Conservation (phyloP, 108 stramenopile species). For the Skeletonema menzelii region DNA sequence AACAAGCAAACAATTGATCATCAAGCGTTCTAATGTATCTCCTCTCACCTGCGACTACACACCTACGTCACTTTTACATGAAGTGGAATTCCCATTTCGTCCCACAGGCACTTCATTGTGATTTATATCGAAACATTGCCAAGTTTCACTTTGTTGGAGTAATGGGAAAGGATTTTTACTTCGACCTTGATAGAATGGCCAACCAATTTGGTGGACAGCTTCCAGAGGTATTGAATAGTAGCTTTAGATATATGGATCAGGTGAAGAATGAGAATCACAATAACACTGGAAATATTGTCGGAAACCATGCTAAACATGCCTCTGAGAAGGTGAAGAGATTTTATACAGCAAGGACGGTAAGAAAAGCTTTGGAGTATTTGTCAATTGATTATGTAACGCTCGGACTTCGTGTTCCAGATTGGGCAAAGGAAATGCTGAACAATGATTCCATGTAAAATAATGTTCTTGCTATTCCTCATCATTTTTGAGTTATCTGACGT, state of each 20-base stretch:
- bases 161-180: constrained; percentile 53
- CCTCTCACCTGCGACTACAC: neutral
- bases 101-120: constrained; percentile 53
- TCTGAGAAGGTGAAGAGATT: constrained; percentile 39
- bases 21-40: neutral
- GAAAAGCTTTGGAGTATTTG: constrained; percentile 57
- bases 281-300: constrained; percentile 11
- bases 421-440: constrained; percentile 62
- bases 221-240: constrained; percentile 20
- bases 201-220: constrained; percentile 23
- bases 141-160: constrained; percentile 56
- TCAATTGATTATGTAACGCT: constrained; percentile 64
- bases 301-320: constrained; percentile 26
- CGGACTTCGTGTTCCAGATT: constrained; percentile 57
- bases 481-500: too few relatives aligned
- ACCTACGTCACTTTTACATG: neutral
- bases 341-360: constrained; percentile 63
- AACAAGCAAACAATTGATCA: neutral
- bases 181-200: constrained; percentile 43
- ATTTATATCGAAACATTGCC: constrained; percentile 42
- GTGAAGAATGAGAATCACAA: constrained; percentile 5
- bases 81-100: constrained; percentile 68
- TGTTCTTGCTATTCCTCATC: too few relatives aligned
- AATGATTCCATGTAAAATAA: constrained; percentile 21
- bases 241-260: constrained; percentile 18